phyloP scores from a whole-genome alignment of 2,329 filamentous ascomycete genomes.

The Coniella lustricola region DNA sequence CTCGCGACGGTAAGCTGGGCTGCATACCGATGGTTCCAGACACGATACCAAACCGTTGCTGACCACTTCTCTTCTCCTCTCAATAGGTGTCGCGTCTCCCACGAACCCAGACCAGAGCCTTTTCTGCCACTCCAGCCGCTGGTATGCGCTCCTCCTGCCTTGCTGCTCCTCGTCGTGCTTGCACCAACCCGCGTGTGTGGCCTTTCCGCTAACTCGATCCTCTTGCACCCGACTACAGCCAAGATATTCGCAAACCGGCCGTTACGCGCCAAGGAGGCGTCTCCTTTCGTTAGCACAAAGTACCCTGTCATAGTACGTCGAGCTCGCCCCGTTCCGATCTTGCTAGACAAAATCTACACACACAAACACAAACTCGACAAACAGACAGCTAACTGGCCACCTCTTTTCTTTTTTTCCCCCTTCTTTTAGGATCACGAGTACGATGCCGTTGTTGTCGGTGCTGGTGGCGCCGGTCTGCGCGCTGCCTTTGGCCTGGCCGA shows the following conservation, averaged over 20 bases:
- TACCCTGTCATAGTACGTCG: constrained; percentile 84
- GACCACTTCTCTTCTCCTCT: constrained; percentile 17
- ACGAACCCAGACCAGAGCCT: constrained; percentile 63
- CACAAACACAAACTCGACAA: too few species aligned
- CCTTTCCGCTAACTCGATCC: constrained; percentile 5
- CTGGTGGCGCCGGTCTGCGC: constrained; percentile 73
- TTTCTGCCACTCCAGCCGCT: constrained; percentile 79
- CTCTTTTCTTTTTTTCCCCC: too few species aligned
- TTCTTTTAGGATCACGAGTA: constrained; percentile 80
- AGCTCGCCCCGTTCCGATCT: not conserved
- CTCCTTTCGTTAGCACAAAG: constrained; percentile 77
- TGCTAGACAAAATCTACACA: not conserved
- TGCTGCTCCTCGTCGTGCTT: not conserved
- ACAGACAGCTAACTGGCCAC: too few species aligned
- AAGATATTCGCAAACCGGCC: constrained; percentile 80
- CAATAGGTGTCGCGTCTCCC: constrained; percentile 56
- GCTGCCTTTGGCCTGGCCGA: constrained; percentile 81
- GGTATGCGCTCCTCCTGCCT: constrained; percentile 43
- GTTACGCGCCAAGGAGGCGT: constrained; percentile 88
- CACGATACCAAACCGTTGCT: constrained; percentile 2
- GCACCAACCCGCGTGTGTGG: too few species aligned
- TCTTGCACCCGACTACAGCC: constrained; percentile 39
- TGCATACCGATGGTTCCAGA: not conserved
- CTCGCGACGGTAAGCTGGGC: constrained; percentile 47
- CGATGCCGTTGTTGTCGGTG: constrained; percentile 90